A percentile compares a stretch with the other conserved stretches of the same genome.
Evolutionary conservation across 2,329 filamentous ascomycete genomes (phyloP).

Genomic region (Lecanicillium sp.): DNA sequence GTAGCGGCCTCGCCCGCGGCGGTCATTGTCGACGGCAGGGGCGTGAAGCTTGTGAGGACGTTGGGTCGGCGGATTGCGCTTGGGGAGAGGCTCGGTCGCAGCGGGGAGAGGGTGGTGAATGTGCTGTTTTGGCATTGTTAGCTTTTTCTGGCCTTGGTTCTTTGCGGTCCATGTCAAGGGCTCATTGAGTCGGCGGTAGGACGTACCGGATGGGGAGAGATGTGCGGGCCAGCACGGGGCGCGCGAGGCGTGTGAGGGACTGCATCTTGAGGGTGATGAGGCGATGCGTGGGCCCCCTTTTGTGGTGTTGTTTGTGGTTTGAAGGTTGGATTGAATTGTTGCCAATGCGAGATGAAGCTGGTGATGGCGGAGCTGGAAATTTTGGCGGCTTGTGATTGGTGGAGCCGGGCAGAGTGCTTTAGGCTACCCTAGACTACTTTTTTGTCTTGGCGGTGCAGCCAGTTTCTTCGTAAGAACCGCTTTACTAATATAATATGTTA

Average conservation of each 20-base stretch:
- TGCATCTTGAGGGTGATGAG: slow-evolving; percentile 5
- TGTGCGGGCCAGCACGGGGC: slow-evolving; percentile 3
- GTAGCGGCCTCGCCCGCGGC: slow-evolving; percentile 11
- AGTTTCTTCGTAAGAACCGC: no score
- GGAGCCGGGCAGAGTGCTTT: no score
- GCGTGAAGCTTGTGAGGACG: slow-evolving; percentile 22
- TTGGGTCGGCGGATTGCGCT: slow-evolving; percentile 21
- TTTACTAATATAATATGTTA: no score
- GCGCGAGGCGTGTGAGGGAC: slow-evolving; percentile 5
- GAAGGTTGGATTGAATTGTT: no score
- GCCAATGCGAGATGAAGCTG: no score
- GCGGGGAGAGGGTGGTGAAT: slow-evolving; percentile 41
- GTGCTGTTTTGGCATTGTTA: slow-evolving; percentile 22
- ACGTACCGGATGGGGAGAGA: slow-evolving; percentile 4
- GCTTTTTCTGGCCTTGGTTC: neutral
- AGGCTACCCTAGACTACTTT: no score
- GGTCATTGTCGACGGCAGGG: slow-evolving; percentile 14
- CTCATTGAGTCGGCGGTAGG: neutral
- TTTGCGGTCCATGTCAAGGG: neutral
- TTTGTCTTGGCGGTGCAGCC: no score
- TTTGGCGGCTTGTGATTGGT: no score
- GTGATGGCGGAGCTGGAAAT: no score
- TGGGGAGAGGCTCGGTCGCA: slow-evolving; percentile 38
- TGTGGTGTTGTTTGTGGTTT: no score
- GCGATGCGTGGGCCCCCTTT: no score